These are phyloP conservation scores for Drechslerella coelobrocha DNA, from an alignment of 2,329 filamentous ascomycete species.

Conservation along the genomic window DNA sequence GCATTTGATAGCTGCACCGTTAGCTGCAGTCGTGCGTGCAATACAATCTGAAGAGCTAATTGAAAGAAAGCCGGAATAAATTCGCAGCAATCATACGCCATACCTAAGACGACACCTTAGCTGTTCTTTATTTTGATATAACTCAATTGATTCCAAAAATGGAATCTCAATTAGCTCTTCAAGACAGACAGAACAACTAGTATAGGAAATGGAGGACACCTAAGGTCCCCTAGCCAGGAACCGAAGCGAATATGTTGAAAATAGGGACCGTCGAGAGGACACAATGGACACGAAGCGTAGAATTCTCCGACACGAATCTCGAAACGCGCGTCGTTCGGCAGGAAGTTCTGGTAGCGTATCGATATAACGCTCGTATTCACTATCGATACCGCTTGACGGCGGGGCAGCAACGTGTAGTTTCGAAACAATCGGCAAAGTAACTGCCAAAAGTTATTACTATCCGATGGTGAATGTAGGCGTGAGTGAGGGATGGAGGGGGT, in stretches of 20 bases:
- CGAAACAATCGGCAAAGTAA: background rate
- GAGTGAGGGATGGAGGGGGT: background rate
- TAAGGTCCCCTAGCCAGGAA: background rate
- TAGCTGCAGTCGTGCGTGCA: too few relatives aligned
- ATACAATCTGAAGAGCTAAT: too few relatives aligned
- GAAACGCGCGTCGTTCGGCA: background rate
- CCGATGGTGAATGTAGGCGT: background rate
- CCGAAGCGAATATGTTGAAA: background rate
- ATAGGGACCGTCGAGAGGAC: background rate
- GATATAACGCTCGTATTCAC: background rate
- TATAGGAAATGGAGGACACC: background rate
- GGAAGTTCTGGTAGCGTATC: slow-evolving; percentile 1
- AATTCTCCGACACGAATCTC: slow-evolving; percentile 1
- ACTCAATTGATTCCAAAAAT: too few relatives aligned
- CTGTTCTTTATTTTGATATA: background rate
- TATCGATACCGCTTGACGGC: slow-evolving; percentile 1
- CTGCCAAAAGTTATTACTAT: too few relatives aligned
- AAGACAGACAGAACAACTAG: background rate
- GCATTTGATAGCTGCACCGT: too few relatives aligned
- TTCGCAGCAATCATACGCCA: too few relatives aligned
- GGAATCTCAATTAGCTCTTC: too few relatives aligned
- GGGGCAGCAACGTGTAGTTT: background rate
- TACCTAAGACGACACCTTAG: background rate
- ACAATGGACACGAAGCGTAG: background rate
- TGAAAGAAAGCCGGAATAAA: too few relatives aligned